These are phyloP conservation scores for Pilobolus umbonatus DNA, from an alignment of 192 early-diverging fungal genomes.

Conservation along the genomic window DNA sequence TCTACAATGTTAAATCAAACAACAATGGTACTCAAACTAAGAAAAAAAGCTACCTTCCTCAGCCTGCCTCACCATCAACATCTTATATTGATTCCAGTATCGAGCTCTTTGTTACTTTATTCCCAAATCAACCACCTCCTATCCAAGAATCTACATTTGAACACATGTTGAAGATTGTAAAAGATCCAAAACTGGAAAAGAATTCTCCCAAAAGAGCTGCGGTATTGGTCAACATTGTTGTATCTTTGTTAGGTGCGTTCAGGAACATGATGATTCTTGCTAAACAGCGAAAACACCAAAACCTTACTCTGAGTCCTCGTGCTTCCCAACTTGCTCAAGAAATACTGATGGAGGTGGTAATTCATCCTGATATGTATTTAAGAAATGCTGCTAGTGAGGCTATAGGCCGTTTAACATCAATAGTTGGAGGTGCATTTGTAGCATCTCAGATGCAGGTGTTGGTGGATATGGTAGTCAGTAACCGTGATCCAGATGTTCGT, in stretches of 20 bases:
- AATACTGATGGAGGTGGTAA: conserved; percentile 57
- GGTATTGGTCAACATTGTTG: conserved; percentile 73
- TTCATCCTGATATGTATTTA: conserved; percentile 63
- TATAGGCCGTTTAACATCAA: conserved; percentile 72
- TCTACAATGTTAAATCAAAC: conserved; percentile 42
- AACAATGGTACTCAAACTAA: not conserved
- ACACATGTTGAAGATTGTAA: conserved; percentile 59
- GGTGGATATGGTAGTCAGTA: conserved; percentile 85
- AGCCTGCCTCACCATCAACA: conserved; percentile 45
- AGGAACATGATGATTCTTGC: conserved; percentile 42
- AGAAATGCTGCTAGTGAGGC: conserved; percentile 77
- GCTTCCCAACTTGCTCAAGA: conserved; percentile 24
- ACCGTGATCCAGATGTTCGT: conserved; percentile 89
- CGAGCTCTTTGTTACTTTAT: conserved; percentile 70
- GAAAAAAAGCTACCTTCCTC: conserved; percentile 28
- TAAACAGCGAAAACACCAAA: conserved; percentile 8
- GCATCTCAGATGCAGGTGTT: conserved; percentile 69
- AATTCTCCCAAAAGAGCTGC: conserved; percentile 71
- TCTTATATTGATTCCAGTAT: conserved; percentile 76
- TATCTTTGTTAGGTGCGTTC: conserved; percentile 66
- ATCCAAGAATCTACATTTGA: conserved; percentile 78
- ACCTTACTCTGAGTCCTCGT: conserved; percentile 1
- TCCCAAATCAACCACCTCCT: conserved; percentile 60
- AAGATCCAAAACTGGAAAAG: conserved; percentile 58
- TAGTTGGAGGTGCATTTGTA: conserved; percentile 60